These are phyloP conservation scores for Aureobasidium pullulans DNA, from an alignment of 2,329 filamentous ascomycete species.

Conservation along the genomic window DNA sequence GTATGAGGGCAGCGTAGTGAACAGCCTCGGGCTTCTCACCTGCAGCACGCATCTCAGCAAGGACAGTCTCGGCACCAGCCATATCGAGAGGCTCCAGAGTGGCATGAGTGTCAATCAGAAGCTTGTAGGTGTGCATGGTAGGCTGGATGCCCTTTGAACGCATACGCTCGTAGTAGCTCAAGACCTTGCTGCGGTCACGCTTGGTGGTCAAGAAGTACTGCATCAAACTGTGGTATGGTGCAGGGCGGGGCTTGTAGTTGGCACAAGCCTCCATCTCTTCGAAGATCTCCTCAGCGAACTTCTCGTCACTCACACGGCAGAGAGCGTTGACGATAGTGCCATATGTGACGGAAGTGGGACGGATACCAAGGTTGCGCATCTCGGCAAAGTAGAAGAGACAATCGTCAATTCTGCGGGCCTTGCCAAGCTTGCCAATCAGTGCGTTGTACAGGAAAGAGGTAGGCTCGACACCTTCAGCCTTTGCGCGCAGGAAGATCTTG, in stretches of 20 bases:
- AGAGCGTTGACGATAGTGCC: conserved; percentile 97
- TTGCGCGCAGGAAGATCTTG: conserved; percentile 92
- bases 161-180: conserved; percentile 95
- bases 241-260: conserved; percentile 96
- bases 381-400: conserved; percentile 97
- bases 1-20: conserved; percentile 91
- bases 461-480: conserved; percentile 87
- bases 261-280: conserved; percentile 99
- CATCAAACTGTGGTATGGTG: conserved; percentile 99
- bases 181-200: conserved; percentile 87
- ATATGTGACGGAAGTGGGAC: conserved; percentile 94
- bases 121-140: conserved; percentile 94
- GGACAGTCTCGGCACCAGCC: conserved; percentile 73
- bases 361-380: conserved; percentile 88
- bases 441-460: conserved; percentile 98
- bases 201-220: conserved; percentile 98
- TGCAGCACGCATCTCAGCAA: conserved; percentile 66
- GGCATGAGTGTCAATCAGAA: conserved; percentile 90
- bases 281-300: conserved; percentile 94
- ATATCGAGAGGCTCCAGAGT: conserved; percentile 90
- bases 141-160: conserved; percentile 76
- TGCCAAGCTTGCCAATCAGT: conserved; percentile 94
- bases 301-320: conserved; percentile 94
- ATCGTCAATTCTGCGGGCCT: conserved; percentile 95
- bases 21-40: conserved; percentile 80